Evolutionary conservation across 1,284 basidiomycete species (phyloP).

Genomic region (Inonotus obliquus): DNA sequence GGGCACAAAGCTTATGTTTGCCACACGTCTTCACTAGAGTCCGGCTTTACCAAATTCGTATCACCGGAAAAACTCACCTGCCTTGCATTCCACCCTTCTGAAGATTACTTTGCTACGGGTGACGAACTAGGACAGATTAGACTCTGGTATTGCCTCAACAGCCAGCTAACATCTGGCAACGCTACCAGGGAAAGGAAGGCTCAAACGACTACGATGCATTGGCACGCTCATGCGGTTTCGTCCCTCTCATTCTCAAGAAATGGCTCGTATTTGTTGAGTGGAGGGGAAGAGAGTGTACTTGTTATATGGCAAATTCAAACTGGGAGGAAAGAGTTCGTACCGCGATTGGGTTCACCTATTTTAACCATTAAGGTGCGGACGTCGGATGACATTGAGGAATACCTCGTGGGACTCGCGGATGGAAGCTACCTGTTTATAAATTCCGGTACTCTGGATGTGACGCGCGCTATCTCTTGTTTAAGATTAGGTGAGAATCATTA

Average conservation of each 20-base stretch:
- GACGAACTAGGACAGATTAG: slow-evolving; percentile 83
- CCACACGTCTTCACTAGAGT: slow-evolving; percentile 45
- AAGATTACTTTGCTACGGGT: slow-evolving; percentile 94
- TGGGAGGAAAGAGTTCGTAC: slow-evolving; percentile 86
- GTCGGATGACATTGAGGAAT: slow-evolving; percentile 60
- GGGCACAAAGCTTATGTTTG: slow-evolving; percentile 83
- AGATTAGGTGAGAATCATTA: slow-evolving; percentile 61
- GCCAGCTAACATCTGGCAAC: slow-evolving; percentile 45
- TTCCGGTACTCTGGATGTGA: slow-evolving; percentile 66
- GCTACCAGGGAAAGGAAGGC: slow-evolving; percentile 65
- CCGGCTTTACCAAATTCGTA: slow-evolving; percentile 83
- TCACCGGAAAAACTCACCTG: slow-evolving; percentile 79
- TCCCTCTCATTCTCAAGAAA: slow-evolving; percentile 86
- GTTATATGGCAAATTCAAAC: slow-evolving; percentile 94
- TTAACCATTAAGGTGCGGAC: slow-evolving; percentile 62
- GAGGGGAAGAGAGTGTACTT: slow-evolving; percentile 93
- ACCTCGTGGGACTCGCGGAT: slow-evolving; percentile 80
- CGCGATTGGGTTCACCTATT: slow-evolving; percentile 87
- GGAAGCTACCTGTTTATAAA: slow-evolving; percentile 80
- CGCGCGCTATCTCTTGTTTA: slow-evolving; percentile 74
- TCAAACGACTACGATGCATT: slow-evolving; percentile 86
- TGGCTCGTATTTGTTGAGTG: slow-evolving; percentile 90
- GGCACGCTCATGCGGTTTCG: slow-evolving; percentile 96
- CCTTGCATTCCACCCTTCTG: slow-evolving; percentile 84
- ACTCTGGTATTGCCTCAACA: slow-evolving; percentile 88